A percentile compares a stretch with the other conserved stretches of the same genome.
phyloP scores from a whole-genome alignment of 306 rosid species.

The Adenanthera pavonina region DNA sequence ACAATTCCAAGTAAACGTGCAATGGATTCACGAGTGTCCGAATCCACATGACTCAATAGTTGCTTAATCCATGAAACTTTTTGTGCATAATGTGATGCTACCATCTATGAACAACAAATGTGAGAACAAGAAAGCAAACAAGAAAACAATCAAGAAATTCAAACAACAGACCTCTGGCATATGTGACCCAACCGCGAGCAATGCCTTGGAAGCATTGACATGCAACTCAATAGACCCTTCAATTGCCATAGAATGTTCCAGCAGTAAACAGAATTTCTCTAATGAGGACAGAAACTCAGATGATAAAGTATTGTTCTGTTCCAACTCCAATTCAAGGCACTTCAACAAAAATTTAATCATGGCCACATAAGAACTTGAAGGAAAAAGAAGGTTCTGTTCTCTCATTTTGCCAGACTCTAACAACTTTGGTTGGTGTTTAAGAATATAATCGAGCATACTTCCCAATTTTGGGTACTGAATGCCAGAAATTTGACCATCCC shows the following conservation, averaged over 20 bases:
- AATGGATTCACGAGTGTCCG: slow-evolving; percentile 90
- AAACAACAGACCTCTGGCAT: slow-evolving; percentile 71
- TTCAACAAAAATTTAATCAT: slow-evolving; percentile 80
- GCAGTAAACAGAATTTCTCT: slow-evolving; percentile 66
- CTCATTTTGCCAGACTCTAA: slow-evolving; percentile 68
- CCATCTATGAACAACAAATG: slow-evolving; percentile 61
- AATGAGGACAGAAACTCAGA: slow-evolving; percentile 61
- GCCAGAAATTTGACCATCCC: slow-evolving; percentile 51
- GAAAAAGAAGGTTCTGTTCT: slow-evolving; percentile 75
- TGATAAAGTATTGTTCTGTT: slow-evolving; percentile 52
- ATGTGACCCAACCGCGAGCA: slow-evolving; percentile 78
- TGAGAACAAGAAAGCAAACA: slow-evolving; percentile 40
- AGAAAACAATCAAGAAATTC: slow-evolving; percentile 41
- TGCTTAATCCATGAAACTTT: slow-evolving; percentile 85
- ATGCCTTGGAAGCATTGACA: slow-evolving; percentile 79
- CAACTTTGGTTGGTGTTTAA: slow-evolving; percentile 77
- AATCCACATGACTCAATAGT: slow-evolving; percentile 78
- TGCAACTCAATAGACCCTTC: slow-evolving; percentile 94
- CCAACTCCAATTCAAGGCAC: slow-evolving; percentile 79
- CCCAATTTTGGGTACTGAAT: slow-evolving; percentile 70
- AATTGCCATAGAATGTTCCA: slow-evolving; percentile 90
- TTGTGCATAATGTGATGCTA: slow-evolving; percentile 67
- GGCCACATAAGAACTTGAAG: slow-evolving; percentile 70
- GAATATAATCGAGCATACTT: slow-evolving; percentile 75
- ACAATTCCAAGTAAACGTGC: slow-evolving; percentile 94